Conservation (phyloP, 108 stramenopile genomes). For the Stephanodiscus triporus region DNA sequence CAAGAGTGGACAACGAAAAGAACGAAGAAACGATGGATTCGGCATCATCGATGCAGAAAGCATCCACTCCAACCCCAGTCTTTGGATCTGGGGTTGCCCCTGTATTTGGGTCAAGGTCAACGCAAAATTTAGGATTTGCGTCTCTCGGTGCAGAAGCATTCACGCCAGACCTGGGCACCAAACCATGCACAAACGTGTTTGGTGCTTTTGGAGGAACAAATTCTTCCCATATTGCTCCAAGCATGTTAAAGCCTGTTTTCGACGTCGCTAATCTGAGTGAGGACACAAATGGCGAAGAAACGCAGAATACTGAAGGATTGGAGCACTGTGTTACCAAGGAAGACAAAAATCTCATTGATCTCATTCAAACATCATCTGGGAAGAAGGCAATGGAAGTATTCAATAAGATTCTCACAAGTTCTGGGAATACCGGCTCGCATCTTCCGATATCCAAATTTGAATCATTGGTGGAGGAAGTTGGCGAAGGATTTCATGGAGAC, state of each 20-base stretch:
- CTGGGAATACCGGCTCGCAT: constrained; percentile 21
- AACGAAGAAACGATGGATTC: background rate
- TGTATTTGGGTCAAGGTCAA: constrained; percentile 2
- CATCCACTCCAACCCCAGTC: constrained; percentile 10
- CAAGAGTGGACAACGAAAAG: background rate
- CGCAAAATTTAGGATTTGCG: constrained; percentile 15
- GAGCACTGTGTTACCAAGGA: background rate
- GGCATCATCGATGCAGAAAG: background rate
- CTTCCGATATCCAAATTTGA: constrained; percentile 62
- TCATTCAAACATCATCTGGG: constrained; percentile 17
- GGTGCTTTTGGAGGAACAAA: constrained; percentile 27
- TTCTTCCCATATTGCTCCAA: background rate
- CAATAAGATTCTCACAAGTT: constrained; percentile 54
- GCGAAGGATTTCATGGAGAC: constrained; percentile 88
- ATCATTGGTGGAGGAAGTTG: constrained; percentile 71
- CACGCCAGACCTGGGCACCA: background rate
- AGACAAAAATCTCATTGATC: background rate
- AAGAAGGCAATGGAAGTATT: constrained; percentile 50
- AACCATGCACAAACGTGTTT: constrained; percentile 16
- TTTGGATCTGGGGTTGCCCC: constrained; percentile 32
- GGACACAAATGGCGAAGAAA: background rate
- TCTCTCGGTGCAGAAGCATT: background rate
- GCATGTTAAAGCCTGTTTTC: constrained; percentile 46
- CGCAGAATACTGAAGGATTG: background rate
- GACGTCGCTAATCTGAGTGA: constrained; percentile 6